Percentiles rank a stretch among this genome's conserved stretches.
Evolutionary conservation across 2,329 filamentous ascomycete species (phyloP).

Genomic region (Calcarisporium arbuscula): DNA sequence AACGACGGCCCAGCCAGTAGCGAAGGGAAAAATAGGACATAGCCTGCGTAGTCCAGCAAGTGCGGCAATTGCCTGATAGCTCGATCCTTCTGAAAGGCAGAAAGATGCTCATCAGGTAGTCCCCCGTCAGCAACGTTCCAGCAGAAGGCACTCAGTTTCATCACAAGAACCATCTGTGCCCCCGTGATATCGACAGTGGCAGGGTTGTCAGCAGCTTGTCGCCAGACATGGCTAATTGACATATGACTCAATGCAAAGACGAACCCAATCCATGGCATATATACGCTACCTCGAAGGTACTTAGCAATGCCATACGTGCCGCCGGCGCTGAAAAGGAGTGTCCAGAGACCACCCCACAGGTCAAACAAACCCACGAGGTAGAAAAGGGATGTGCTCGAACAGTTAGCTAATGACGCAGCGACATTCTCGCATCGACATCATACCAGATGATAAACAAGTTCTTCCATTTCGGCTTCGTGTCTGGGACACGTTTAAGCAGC

Average conservation of each 20-base stretch:
- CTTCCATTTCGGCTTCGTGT: slow-evolving; percentile 75
- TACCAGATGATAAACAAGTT: slow-evolving; percentile 82
- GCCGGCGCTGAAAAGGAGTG: slow-evolving; percentile 70
- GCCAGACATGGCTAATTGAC: slow-evolving; percentile 80
- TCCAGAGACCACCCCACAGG: slow-evolving; percentile 78
- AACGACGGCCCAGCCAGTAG: slow-evolving; percentile 88
- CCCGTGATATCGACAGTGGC: slow-evolving; percentile 79
- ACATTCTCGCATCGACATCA: too few relatives aligned
- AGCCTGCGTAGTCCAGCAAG: slow-evolving; percentile 77
- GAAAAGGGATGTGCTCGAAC: slow-evolving; percentile 66
- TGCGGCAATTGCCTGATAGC: slow-evolving; percentile 68
- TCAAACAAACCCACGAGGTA: slow-evolving; percentile 92
- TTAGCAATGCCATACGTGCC: slow-evolving; percentile 80
- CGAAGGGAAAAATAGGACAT: slow-evolving; percentile 91
- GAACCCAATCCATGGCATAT: slow-evolving; percentile 98
- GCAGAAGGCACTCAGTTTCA: slow-evolving; percentile 95
- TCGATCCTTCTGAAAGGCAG: slow-evolving; percentile 77
- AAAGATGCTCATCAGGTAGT: slow-evolving; percentile 71
- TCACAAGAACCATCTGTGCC: slow-evolving; percentile 96
- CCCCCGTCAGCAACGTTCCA: slow-evolving; percentile 97
- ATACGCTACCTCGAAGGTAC: slow-evolving; percentile 69
- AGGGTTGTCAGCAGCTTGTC: slow-evolving; percentile 64
- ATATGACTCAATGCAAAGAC: slow-evolving; percentile 93
- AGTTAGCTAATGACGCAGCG: background rate
- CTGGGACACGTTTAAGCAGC: slow-evolving; percentile 82